Percentiles rank a stretch among this genome's conserved stretches.
Conservation (phyloP, 1,284 basidiomycete species). For the Sanghuangporus sanghuang region DNA sequence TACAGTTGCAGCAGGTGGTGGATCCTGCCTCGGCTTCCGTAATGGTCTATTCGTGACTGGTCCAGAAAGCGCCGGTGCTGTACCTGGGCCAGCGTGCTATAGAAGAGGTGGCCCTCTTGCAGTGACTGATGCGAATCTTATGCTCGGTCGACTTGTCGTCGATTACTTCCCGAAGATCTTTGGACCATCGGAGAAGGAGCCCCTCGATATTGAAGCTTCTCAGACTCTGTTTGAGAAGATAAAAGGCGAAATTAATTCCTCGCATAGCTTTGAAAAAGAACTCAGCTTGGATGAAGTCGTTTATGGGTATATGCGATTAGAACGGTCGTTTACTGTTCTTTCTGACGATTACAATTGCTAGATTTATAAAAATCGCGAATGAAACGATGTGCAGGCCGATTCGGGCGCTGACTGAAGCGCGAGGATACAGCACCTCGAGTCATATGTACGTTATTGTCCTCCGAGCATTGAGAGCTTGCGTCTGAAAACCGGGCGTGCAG, state of each 20-base stretch:
- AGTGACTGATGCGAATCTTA: conserved; percentile 83
- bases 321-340: not conserved
- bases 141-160: conserved; percentile 79
- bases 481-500: conserved; percentile 28
- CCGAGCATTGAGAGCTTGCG: not conserved
- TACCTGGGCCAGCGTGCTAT: conserved; percentile 83
- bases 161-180: conserved; percentile 87
- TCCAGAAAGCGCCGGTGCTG: conserved; percentile 79
- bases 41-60: conserved; percentile 83
- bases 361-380: conserved; percentile 90
- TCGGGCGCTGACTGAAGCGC: conserved; percentile 85
- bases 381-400: conserved; percentile 94
- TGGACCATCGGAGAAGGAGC: conserved; percentile 79
- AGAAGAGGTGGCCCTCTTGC: conserved; percentile 82
- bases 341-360: conserved; percentile 25
- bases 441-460: conserved; percentile 55
- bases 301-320: conserved; percentile 55
- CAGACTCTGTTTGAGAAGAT: conserved; percentile 59
- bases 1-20: conserved; percentile 85
- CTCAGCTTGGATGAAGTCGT: conserved; percentile 82
- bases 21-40: conserved; percentile 74
- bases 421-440: conserved; percentile 79
- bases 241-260: conserved; percentile 61
- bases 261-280: conserved; percentile 46
- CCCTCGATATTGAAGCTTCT: conserved; percentile 71